phyloP scores from a whole-genome alignment of 306 rosid species.

The Prunus padus region DNA sequence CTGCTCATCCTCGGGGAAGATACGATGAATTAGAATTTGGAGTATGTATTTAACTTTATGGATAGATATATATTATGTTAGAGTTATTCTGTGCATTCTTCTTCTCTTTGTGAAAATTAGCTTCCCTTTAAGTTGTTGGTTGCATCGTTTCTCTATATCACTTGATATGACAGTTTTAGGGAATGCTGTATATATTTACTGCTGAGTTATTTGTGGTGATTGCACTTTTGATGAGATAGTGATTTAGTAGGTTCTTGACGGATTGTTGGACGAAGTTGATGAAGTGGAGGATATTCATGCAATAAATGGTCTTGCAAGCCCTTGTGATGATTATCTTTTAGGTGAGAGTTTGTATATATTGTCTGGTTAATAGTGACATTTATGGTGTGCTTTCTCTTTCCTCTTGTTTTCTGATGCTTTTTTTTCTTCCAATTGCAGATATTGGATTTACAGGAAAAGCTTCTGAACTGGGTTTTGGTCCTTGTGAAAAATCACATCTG shows the following conservation, averaged over 20 bases:
- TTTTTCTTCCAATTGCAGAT: conserved; percentile 43
- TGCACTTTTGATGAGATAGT: conserved; percentile 33
- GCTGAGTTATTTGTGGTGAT: conserved; percentile 11
- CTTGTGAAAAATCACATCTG: conserved; percentile 43
- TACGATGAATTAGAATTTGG: conserved; percentile 64
- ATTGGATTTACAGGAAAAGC: conserved; percentile 54
- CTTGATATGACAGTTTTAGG: neutral
- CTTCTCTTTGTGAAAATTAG: conserved; percentile 13
- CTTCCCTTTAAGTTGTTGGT: neutral
- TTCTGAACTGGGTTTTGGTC: conserved; percentile 42
- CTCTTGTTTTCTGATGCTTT: conserved; percentile 10
- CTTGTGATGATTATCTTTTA: conserved; percentile 73
- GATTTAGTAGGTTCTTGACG: conserved; percentile 78
- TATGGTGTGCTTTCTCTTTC: conserved; percentile 5
- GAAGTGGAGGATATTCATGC: conserved; percentile 70
- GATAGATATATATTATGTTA: conserved; percentile 28
- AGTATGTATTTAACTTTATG: conserved; percentile 51
- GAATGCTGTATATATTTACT: neutral
- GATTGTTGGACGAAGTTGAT: conserved; percentile 76
- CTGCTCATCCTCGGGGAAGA: conserved; percentile 53
- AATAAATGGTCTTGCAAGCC: conserved; percentile 52
- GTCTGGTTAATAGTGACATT: conserved; percentile 15
- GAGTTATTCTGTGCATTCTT: conserved; percentile 15
- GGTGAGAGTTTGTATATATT: conserved; percentile 38
- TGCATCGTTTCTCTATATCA: neutral